Percentiles rank a stretch among this genome's conserved stretches.
These are phyloP conservation scores for Starmera quercuum DNA, from an alignment of 805 yeast species.

Conservation along the genomic window DNA sequence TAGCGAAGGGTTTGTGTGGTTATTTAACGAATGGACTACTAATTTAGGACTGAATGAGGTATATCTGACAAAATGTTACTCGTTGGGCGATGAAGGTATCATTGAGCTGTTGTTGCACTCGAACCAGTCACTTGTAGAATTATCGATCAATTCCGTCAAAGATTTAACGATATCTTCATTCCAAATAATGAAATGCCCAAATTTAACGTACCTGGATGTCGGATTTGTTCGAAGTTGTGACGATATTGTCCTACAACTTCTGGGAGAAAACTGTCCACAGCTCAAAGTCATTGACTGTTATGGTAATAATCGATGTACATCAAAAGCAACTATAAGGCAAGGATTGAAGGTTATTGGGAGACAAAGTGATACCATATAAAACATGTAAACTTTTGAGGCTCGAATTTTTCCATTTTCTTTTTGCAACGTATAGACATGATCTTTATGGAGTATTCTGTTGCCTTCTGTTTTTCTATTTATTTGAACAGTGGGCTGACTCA, in stretches of 20 bases:
- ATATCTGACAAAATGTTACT: constrained; percentile 57
- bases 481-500: too few species aligned
- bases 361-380: constrained; percentile 54
- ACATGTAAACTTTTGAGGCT: too few species aligned
- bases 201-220: constrained; percentile 59
- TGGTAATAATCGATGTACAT: constrained; percentile 67
- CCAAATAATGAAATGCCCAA: constrained; percentile 42
- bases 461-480: too few species aligned
- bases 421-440: too few species aligned
- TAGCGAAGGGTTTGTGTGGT: constrained; percentile 51
- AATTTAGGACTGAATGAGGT: constrained; percentile 55
- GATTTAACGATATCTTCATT: constrained; percentile 44
- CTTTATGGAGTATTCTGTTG: too few species aligned
- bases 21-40: constrained; percentile 48
- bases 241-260: constrained; percentile 51
- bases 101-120: constrained; percentile 56
- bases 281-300: constrained; percentile 68
- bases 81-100: constrained; percentile 56
- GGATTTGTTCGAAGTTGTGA: constrained; percentile 79
- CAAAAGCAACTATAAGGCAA: constrained; percentile 40
- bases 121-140: constrained; percentile 53
- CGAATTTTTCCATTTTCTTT: too few species aligned
- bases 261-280: constrained; percentile 54
- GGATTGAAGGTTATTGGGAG: constrained; percentile 66
- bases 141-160: constrained; percentile 70